Evolutionary conservation across 2,329 filamentous ascomycete genomes (phyloP), one percentile per base, ranked within the genome.

Genomic region (Geosmithia flava): DNA sequence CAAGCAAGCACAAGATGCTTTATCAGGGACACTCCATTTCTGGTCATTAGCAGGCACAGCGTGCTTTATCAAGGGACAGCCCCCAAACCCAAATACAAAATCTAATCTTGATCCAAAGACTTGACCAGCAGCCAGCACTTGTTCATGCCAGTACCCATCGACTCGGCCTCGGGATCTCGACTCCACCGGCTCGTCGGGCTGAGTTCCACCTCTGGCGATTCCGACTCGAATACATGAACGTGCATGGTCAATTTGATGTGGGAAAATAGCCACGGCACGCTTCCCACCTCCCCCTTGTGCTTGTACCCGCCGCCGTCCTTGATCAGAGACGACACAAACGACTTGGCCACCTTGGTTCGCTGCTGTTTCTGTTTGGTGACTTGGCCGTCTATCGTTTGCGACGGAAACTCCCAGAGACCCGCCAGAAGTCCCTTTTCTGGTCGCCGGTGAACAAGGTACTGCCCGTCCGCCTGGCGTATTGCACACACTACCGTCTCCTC

Each of bases 71-170:
- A 27, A 27, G 23, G 23, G 23, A 27, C 23, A 8, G 8, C 23
- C 23, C 23, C 23, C 33, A 37, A 16, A 37, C 33, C 11, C 33
- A 11, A 37, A 37, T 7, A 3, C 3, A 13, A 37, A 37, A 11
- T 3, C 15, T 37, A 13, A 16, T 37, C 10, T 37, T 37, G 15
- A 37, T 37, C 33, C 15, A 16, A 7, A 44, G 20, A 15, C 20
- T 44, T 44, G 20, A 44, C 42, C 42, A 44, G 15, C 20, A 20
- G 13, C 74, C 75, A 78, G 56, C 75, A 78, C 54, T 75, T 77
- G 39, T 70, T 66, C 75, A 79, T 78, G 0, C 75, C 75, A 0
- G 75, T 78, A 0, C 75, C 75, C 75, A 79, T 78, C 0, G 73
- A 74, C 55, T 74, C 71, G 1, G 54, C 56, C 2, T 76, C 73